These are phyloP conservation scores for Exophiala sp. DNA, from an alignment of 2,329 filamentous ascomycete species.

Conservation along the genomic window DNA sequence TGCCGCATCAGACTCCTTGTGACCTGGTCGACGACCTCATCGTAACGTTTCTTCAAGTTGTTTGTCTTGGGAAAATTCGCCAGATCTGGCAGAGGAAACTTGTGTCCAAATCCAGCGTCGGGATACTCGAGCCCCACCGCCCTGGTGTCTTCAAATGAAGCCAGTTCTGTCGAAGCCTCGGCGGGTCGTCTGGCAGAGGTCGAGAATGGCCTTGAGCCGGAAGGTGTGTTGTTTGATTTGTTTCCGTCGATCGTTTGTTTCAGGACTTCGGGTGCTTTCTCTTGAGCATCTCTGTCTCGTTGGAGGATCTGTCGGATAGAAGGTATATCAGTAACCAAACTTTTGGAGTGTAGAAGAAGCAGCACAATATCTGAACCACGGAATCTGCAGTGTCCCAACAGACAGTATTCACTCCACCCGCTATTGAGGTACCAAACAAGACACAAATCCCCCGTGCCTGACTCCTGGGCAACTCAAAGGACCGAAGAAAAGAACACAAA, in stretches of 20 bases:
- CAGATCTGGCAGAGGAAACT: conserved; percentile 66
- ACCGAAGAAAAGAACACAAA: too few relatives aligned
- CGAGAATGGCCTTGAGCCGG: conserved; percentile 49
- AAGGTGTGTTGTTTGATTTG: conserved; percentile 22
- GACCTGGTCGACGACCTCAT: conserved; percentile 76
- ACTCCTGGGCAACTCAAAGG: too few relatives aligned
- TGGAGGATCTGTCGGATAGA: conserved; percentile 56
- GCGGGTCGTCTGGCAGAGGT: conserved; percentile 44
- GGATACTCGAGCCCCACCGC: conserved; percentile 29
- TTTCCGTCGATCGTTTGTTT: conserved; percentile 51
- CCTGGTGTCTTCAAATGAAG: conserved; percentile 28
- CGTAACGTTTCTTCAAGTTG: conserved; percentile 74
- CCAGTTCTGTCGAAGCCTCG: conserved; percentile 29
- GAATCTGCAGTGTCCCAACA: too few relatives aligned
- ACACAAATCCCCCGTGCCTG: too few relatives aligned
- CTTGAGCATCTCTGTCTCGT: conserved; percentile 55
- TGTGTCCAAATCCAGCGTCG: conserved; percentile 53
- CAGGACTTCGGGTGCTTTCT: conserved; percentile 62
- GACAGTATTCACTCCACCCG: too few relatives aligned
- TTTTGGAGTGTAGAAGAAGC: too few relatives aligned
- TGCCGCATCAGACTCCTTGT: conserved; percentile 87
- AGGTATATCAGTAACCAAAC: too few relatives aligned
- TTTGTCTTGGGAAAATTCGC: conserved; percentile 53
- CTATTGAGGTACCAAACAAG: too few relatives aligned
- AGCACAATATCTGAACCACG: too few relatives aligned